Base-by-base conservation (phyloP, 495 filamentous ascomycete genomes). In the Podospora pseudocomata region DNA sequence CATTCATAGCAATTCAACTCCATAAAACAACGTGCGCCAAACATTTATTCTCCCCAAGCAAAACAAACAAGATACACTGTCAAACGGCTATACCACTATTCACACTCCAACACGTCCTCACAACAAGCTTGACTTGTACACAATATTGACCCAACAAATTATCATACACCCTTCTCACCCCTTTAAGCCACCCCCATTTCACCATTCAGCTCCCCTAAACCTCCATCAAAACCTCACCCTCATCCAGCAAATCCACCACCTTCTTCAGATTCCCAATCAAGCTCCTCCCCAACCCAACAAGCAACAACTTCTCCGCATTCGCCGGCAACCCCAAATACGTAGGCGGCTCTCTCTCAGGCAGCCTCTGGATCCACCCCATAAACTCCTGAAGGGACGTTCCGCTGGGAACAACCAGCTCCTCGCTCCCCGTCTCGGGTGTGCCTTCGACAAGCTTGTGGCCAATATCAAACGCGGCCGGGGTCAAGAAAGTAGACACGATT, bases 311-410 rank as follows among this genome's bases (percentile, higher is more conserved):
- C 87, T 99, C 95, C 60, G 95, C 96, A 75, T 98, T 97, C 26
- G 93, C 92, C 53, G 95, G 96, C 67, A 99, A 78, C 28, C 95
- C 96, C n/a, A 99, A 83, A 76, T 97, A 99, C 6, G 93, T 97
- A 0, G 95, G 95, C 58, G 95, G 95, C 76, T 99, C 95, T 73
- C 95, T 86, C 84, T 99, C 95, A 15, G 95, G 95, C 69, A 99
- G 80, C 55, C 85, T 85, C 71, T 96, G 90, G 60, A 98, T 94
- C 95, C 95, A 99, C 55, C 86, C 85, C 79, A 91, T 89, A 73
- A 98, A 97, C 71, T 96, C 92, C 66, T 87, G 87, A 79, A 96
- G 87, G 32, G 87, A 87, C 9, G 93, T 97, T 28, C 90, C 88
- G 20, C 85, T 83, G 2, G 95, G 96, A 55, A 96, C 88, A 3